Percentiles rank a stretch among this genome's conserved stretches.
Evolutionary conservation across 108 stramenopile species (phyloP).

Genomic region (Poteriospumella lacustris): DNA sequence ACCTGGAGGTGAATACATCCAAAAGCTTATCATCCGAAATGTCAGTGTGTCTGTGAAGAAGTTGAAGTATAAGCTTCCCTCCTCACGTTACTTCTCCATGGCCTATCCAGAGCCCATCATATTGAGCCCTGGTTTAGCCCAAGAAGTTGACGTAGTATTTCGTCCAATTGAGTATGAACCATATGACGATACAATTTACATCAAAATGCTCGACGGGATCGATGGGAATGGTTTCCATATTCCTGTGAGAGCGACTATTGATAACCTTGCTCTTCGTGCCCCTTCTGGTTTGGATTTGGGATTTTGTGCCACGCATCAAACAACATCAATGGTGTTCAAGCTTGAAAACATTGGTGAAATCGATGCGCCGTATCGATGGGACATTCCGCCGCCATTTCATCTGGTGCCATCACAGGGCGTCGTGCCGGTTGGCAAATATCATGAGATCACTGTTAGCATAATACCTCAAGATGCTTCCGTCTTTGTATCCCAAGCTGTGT

Average conservation of each 20-base stretch:
- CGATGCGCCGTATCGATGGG: conserved; percentile 49
- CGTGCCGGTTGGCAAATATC: conserved; percentile 34
- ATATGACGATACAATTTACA: conserved; percentile 56
- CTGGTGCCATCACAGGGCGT: conserved; percentile 46
- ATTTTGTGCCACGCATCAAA: conserved; percentile 44
- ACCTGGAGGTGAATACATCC: conserved; percentile 59
- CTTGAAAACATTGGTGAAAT: conserved; percentile 53
- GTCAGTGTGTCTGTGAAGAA: conserved; percentile 52
- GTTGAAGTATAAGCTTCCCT: conserved; percentile 57
- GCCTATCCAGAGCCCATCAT: conserved; percentile 55
- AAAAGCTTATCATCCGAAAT: conserved; percentile 56
- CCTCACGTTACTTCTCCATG: conserved; percentile 55
- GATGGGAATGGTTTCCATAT: conserved; percentile 50
- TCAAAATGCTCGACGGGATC: conserved; percentile 44
- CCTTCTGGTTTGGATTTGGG: conserved; percentile 52
- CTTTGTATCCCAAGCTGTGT: conserved; percentile 44
- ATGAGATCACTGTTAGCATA: conserved; percentile 32
- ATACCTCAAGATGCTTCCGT: conserved; percentile 45
- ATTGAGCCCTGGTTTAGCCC: conserved; percentile 43
- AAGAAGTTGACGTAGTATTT: conserved; percentile 55
- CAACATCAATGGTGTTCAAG: conserved; percentile 28
- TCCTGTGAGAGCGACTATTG: conserved; percentile 49
- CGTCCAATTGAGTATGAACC: conserved; percentile 50
- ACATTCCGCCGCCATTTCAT: conserved; percentile 48
- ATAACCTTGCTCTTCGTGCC: conserved; percentile 35